These are phyloP conservation scores for Nakazawaea wickerhamii DNA, from an alignment of 805 yeast species.

Conservation along the genomic window DNA sequence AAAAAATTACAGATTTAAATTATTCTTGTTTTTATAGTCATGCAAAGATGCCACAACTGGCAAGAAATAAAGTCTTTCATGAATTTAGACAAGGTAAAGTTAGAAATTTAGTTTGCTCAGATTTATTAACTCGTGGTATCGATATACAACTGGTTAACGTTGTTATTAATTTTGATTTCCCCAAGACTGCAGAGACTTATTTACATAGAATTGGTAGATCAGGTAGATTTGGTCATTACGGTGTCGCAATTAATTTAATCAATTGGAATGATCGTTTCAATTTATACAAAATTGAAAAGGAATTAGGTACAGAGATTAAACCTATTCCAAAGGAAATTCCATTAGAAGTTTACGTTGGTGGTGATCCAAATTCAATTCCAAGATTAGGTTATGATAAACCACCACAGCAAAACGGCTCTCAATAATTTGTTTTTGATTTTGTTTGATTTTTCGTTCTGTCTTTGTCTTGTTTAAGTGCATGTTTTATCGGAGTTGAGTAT, in stretches of 20 bases:
- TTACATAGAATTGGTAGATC: conserved; percentile 98
- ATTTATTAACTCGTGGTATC: conserved; percentile 94
- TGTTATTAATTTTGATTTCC: conserved; percentile 97
- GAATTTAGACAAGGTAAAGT: conserved; percentile 98
- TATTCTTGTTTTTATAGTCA: conserved; percentile 96
- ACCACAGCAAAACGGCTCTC: conserved; percentile 24
- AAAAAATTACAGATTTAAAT: conserved; percentile 93
- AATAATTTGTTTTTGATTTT: conserved; percentile 16
- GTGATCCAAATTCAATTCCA: conserved; percentile 70
- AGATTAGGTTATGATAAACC: conserved; percentile 77
- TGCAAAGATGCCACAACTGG: conserved; percentile 95
- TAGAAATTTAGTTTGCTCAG: conserved; percentile 95
- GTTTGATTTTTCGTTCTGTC: conserved; percentile 10
- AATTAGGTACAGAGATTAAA: conserved; percentile 93
- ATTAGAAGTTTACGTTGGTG: conserved; percentile 81
- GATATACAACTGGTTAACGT: conserved; percentile 99
- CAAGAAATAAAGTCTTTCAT: conserved; percentile 96
- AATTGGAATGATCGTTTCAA: conserved; percentile 96
- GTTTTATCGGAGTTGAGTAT: not conserved
- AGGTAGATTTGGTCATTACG: conserved; percentile 97
- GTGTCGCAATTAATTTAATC: conserved; percentile 93
- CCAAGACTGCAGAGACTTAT: conserved; percentile 95
- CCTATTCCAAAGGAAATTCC: conserved; percentile 96
- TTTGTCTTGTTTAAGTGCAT: not conserved
- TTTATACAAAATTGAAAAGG: conserved; percentile 92